Conservation (phyloP, 805 yeast genomes). For the Hanseniaspora hatyaiensis region DNA sequence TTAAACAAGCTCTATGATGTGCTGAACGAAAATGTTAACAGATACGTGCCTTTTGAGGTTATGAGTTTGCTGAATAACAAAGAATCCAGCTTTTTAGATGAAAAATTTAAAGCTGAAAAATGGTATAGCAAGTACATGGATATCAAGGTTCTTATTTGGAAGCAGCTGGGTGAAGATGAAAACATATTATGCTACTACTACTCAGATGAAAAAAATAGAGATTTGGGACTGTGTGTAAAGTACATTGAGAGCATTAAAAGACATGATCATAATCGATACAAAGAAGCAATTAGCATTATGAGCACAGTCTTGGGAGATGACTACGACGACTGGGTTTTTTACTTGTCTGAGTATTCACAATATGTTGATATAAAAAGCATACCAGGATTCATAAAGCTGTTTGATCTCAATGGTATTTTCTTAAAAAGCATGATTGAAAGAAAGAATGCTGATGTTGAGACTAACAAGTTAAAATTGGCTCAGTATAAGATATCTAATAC, state of each 20-base stretch:
- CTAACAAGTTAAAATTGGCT: slow-evolving; percentile 16
- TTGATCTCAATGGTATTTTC: slow-evolving; percentile 21
- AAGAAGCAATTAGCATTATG: slow-evolving; percentile 31
- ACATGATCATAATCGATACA: slow-evolving; percentile 32
- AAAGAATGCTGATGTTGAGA: too few species aligned
- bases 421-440: slow-evolving; percentile 16
- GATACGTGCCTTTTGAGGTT: slow-evolving; percentile 23
- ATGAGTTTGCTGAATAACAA: slow-evolving; percentile 12
- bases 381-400: slow-evolving; percentile 23
- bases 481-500: background rate
- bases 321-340: slow-evolving; percentile 24
- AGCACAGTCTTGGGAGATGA: slow-evolving; percentile 29
- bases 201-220: slow-evolving; percentile 40
- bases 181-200: slow-evolving; percentile 53
- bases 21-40: slow-evolving; percentile 25
- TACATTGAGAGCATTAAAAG: slow-evolving; percentile 45
- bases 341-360: slow-evolving; percentile 30
- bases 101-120: background rate
- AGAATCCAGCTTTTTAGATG: slow-evolving; percentile 17
- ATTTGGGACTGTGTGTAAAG: slow-evolving; percentile 41
- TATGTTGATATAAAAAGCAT: slow-evolving; percentile 14
- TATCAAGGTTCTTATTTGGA: slow-evolving; percentile 43
- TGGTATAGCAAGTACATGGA: slow-evolving; percentile 1
- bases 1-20: slow-evolving; percentile 31
- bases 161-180: slow-evolving; percentile 47